Evolutionary conservation across 1,284 basidiomycete genomes (phyloP).

Genomic region (Trichosporon inkin): DNA sequence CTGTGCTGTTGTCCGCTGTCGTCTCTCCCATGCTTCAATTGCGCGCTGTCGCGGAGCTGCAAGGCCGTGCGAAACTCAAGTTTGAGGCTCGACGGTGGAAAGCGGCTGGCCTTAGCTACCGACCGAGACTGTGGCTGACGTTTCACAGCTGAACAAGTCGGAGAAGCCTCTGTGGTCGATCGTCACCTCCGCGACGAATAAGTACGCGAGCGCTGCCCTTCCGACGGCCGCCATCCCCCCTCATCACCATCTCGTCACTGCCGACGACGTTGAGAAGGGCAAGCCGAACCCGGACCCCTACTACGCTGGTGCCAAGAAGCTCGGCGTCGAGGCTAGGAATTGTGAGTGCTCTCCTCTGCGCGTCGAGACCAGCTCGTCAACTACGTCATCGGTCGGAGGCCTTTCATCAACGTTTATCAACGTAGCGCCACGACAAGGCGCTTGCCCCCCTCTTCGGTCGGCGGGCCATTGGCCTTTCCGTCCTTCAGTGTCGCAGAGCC

Average conservation of each 20-base stretch:
- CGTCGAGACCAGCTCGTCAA: no score
- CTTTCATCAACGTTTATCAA: no score
- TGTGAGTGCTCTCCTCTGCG: slow-evolving; percentile 26
- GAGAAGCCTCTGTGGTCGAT: slow-evolving; percentile 70
- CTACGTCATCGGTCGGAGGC: no score
- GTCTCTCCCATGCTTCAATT: neutral
- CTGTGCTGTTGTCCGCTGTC: neutral
- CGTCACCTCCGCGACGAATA: slow-evolving; percentile 72
- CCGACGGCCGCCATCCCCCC: slow-evolving; percentile 58
- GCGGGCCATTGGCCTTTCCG: no score
- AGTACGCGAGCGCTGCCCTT: slow-evolving; percentile 63
- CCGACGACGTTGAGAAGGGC: slow-evolving; percentile 66
- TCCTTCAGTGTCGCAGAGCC: no score
- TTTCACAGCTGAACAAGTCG: slow-evolving; percentile 60
- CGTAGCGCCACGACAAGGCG: no score
- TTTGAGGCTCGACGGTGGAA: no score
- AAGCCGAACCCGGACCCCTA: slow-evolving; percentile 82
- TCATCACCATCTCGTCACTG: slow-evolving; percentile 63
- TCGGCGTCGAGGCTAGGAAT: slow-evolving; percentile 38
- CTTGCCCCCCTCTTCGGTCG: no score
- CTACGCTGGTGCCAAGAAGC: slow-evolving; percentile 45
- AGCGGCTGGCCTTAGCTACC: no score
- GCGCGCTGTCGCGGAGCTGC: neutral
- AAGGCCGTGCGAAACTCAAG: no score
- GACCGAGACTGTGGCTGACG: neutral